Evolutionary conservation across 176 grass and related monocot genomes (phyloP).

Genomic region (Bonia amplexicaulis): DNA sequence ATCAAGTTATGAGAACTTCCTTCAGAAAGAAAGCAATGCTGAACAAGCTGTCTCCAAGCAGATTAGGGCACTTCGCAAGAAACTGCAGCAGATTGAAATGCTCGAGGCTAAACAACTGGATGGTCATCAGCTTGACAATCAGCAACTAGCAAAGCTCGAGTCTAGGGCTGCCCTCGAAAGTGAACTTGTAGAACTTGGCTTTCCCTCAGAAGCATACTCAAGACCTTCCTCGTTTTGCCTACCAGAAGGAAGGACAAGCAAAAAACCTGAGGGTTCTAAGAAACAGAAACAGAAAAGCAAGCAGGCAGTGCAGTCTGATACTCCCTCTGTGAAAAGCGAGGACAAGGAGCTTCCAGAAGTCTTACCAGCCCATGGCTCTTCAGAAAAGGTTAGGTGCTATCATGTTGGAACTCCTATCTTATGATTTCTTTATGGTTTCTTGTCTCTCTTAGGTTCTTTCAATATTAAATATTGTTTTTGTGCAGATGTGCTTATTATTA

Average conservation of each 20-base stretch:
- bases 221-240: constrained; percentile 28
- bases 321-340: constrained; percentile 42
- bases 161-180: constrained; percentile 61
- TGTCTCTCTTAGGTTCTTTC: constrained; percentile 19
- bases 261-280: constrained; percentile 65
- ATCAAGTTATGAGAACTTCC: constrained; percentile 57
- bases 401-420: neutral
- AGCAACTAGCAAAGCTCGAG: constrained; percentile 80
- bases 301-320: constrained; percentile 45
- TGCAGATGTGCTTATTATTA: constrained; percentile 2
- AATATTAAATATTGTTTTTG: neutral
- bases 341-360: constrained; percentile 40
- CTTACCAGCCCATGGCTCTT: constrained; percentile 31
- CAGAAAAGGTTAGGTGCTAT: constrained; percentile 54
- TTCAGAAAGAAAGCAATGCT: constrained; percentile 50
- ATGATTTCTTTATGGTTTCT: neutral
- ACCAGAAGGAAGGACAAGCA: constrained; percentile 48
- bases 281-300: constrained; percentile 83
- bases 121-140: constrained; percentile 75
- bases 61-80: constrained; percentile 83
- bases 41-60: constrained; percentile 76
- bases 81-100: constrained; percentile 98
- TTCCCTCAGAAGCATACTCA: constrained; percentile 44
- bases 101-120: constrained; percentile 72
- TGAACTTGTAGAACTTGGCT: constrained; percentile 78